Evolutionary conservation across 2,329 filamentous ascomycete genomes (phyloP).

Genomic region (Cercospora sp.): DNA sequence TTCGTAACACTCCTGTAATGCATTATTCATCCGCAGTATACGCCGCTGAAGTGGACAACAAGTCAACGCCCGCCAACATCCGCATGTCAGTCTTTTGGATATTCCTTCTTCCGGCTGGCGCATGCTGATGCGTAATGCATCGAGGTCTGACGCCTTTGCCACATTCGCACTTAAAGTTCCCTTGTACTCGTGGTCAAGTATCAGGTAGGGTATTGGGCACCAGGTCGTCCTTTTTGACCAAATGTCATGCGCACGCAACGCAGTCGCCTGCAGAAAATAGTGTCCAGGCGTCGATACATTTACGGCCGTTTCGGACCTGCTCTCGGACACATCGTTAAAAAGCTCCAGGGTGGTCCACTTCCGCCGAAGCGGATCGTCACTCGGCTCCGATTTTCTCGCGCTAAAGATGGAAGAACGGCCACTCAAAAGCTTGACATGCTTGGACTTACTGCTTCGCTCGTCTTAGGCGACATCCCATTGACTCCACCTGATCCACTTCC

Average conservation of each 20-base stretch:
- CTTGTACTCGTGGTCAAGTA: neutral
- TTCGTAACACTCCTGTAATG: neutral
- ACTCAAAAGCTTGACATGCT: conserved; percentile 17
- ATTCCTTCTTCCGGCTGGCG: neutral
- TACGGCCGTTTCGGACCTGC: neutral
- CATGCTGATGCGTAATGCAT: neutral
- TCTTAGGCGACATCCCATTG: neutral
- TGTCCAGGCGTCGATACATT: neutral
- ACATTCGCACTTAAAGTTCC: neutral
- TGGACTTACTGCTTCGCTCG: neutral
- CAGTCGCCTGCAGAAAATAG: neutral
- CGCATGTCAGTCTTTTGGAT: neutral
- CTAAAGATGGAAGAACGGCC: neutral
- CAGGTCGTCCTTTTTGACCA: neutral
- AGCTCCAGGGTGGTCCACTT: neutral
- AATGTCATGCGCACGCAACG: neutral
- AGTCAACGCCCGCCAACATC: neutral
- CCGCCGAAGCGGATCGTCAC: neutral
- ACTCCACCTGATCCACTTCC: neutral
- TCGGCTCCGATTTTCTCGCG: neutral
- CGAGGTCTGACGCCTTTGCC: neutral
- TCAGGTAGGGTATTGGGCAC: neutral
- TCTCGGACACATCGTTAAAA: neutral
- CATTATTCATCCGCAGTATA: neutral
- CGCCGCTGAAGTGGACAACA: neutral